A percentile compares a stretch with the other conserved stretches of the same genome.
Conservation (phyloP, 768 basidiomycete species). For the Brasilioporus rufonigricans region DNA sequence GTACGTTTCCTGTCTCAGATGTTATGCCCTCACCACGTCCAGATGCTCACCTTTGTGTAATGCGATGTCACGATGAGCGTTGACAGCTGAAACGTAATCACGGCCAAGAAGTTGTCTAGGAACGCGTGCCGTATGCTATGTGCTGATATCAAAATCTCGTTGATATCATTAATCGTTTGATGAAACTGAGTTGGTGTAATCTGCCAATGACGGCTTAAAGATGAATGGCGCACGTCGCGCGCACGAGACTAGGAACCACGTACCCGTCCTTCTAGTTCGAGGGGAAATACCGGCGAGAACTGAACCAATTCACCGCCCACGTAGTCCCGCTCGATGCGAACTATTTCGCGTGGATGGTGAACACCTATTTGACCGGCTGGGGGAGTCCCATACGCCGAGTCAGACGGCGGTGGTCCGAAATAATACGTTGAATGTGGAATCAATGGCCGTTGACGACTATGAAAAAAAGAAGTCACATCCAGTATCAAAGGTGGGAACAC, state of each 20-base stretch:
- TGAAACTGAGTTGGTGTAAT: slow-evolving; percentile 89
- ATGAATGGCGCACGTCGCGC: neutral
- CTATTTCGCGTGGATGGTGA: slow-evolving; percentile 88
- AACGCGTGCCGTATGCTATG: slow-evolving; percentile 72
- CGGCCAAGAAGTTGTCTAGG: slow-evolving; percentile 75
- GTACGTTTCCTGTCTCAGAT: slow-evolving; percentile 1
- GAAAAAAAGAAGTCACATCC: slow-evolving; percentile 23
- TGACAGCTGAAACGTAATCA: slow-evolving; percentile 80
- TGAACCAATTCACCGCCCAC: slow-evolving; percentile 86
- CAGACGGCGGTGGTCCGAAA: slow-evolving; percentile 74
- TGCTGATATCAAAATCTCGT: slow-evolving; percentile 83
- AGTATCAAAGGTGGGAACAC: neutral
- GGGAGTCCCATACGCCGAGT: slow-evolving; percentile 75
- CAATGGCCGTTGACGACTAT: slow-evolving; percentile 39
- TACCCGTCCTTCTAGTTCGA: slow-evolving; percentile 93
- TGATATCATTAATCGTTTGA: slow-evolving; percentile 88
- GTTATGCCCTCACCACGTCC: neutral
- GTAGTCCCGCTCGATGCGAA: slow-evolving; percentile 93
- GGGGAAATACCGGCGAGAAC: slow-evolving; percentile 84
- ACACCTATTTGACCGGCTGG: slow-evolving; percentile 84
- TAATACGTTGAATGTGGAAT: slow-evolving; percentile 84
- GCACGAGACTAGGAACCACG: slow-evolving; percentile 28
- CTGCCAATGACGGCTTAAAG: slow-evolving; percentile 37
- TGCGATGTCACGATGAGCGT: slow-evolving; percentile 66
- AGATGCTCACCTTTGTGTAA: slow-evolving; percentile 68